Evolutionary conservation across 352 stramenopile genomes (phyloP).

Genomic region (Phytopythium chamaehyphon): DNA sequence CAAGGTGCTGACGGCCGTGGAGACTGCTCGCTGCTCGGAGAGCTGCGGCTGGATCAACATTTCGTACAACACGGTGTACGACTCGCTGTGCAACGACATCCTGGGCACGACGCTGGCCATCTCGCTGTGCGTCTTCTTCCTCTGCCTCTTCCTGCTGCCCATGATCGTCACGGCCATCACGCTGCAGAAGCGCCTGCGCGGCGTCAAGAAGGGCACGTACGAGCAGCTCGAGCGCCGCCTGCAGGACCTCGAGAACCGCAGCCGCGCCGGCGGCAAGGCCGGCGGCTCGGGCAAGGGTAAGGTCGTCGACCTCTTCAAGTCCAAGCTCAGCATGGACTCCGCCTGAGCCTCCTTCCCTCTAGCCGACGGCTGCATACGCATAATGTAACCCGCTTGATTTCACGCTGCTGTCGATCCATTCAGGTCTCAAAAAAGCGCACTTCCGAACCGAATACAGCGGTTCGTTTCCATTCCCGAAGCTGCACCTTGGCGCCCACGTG

Average conservation of each 20-base stretch:
- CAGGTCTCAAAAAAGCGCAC: too few relatives aligned
- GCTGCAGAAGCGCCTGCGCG: constrained; percentile 76
- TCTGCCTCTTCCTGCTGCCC: constrained; percentile 69
- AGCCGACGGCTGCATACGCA: too few relatives aligned
- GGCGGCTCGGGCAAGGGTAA: constrained; percentile 8
- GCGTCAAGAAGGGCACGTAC: constrained; percentile 75
- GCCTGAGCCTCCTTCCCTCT: too few relatives aligned
- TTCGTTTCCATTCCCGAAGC: too few relatives aligned
- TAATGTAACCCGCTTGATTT: neutral
- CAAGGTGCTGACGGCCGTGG: constrained; percentile 49
- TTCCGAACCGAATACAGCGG: constrained; percentile 6
- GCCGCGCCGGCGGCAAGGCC: constrained; percentile 4
- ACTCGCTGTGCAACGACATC: constrained; percentile 66
- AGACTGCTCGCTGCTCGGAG: constrained; percentile 64
- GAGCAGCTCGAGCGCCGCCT: constrained; percentile 68
- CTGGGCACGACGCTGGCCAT: constrained; percentile 76
- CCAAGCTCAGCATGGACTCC: constrained; percentile 34
- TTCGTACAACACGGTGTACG: constrained; percentile 74
- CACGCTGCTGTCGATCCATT: neutral
- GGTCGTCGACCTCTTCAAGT: constrained; percentile 43
- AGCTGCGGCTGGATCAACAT: constrained; percentile 82
- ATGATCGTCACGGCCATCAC: constrained; percentile 67
- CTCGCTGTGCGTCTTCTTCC: constrained; percentile 71
- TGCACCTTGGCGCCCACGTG: too few relatives aligned
- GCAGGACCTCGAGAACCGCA: constrained; percentile 55